phyloP scores from a whole-genome alignment of 257 asterid species.

The Scutellaria minor region DNA sequence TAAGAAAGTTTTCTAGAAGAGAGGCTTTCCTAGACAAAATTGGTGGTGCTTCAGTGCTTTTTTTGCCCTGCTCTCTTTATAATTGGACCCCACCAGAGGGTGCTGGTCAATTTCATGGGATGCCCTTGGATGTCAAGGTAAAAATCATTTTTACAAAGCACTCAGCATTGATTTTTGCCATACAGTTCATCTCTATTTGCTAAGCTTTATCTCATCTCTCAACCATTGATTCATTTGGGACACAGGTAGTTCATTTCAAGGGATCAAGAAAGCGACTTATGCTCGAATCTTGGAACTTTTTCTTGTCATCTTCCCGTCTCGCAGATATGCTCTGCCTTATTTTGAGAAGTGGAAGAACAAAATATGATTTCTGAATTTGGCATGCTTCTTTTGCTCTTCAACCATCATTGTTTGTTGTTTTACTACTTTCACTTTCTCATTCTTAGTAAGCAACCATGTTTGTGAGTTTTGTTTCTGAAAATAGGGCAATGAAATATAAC shows the following conservation, averaged over 20 bases:
- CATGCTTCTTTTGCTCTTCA: conserved; percentile 20
- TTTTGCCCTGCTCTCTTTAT: conserved; percentile 79
- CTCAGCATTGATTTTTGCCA: background rate
- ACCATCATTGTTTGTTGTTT: conserved; percentile 15
- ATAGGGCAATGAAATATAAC: no score
- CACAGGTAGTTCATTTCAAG: conserved; percentile 92
- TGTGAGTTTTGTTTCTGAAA: no score
- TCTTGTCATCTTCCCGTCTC: conserved; percentile 50
- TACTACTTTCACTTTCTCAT: no score
- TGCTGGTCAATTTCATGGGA: conserved; percentile 96
- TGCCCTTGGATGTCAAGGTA: conserved; percentile 98
- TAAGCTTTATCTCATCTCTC: background rate
- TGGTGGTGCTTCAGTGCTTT: conserved; percentile 67
- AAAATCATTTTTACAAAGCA: background rate
- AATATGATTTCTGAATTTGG: conserved; percentile 69
- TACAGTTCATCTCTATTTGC: conserved; percentile 5
- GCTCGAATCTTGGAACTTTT: conserved; percentile 92
- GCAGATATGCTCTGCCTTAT: conserved; percentile 89
- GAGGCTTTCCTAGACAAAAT: conserved; percentile 64
- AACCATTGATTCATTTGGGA: conserved; percentile 29
- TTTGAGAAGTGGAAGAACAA: conserved; percentile 85
- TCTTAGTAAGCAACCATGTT: no score
- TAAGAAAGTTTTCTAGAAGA: conserved; percentile 56
- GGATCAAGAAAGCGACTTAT: conserved; percentile 95
- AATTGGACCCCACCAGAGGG: conserved; percentile 99